Evolutionary conservation across 2,329 filamentous ascomycete genomes (phyloP).

Genomic region (Diaporthe longicolla): DNA sequence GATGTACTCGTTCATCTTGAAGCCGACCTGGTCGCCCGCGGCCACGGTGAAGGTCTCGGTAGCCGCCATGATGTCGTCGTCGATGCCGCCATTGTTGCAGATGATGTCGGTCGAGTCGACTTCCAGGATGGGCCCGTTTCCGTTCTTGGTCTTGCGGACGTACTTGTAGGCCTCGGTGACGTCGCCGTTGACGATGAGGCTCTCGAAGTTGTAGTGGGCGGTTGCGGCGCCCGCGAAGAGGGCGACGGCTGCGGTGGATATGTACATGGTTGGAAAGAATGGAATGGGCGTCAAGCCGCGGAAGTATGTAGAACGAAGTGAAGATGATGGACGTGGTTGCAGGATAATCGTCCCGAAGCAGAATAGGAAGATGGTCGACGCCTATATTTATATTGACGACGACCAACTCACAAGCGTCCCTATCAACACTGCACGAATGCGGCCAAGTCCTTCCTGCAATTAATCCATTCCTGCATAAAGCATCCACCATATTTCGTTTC

Average conservation of each 20-base stretch:
- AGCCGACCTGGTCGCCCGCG: conserved; percentile 58
- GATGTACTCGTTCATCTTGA: conserved; percentile 54
- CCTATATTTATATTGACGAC: neutral
- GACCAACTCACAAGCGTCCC: neutral
- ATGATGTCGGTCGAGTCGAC: conserved; percentile 55
- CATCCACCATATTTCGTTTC: neutral
- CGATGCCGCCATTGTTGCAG: conserved; percentile 54
- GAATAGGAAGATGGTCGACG: too few species aligned
- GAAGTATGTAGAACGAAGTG: neutral
- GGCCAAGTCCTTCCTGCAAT: neutral
- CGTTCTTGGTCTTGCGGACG: conserved; percentile 46
- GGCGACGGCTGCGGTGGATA: neutral
- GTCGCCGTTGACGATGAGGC: conserved; percentile 45
- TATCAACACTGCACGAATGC: neutral
- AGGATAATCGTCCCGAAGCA: neutral
- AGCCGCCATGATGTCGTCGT: conserved; percentile 52
- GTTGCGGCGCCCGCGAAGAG: neutral
- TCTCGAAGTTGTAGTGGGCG: conserved; percentile 45
- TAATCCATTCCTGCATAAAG: neutral
- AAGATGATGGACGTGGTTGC: neutral
- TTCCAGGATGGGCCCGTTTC: conserved; percentile 57
- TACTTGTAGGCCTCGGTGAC: conserved; percentile 45
- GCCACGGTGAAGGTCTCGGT: conserved; percentile 55
- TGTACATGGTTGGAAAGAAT: neutral
- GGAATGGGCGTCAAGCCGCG: neutral